Percentiles rank a stretch among this genome's conserved stretches.
These are phyloP conservation scores for Calonectria hongkongensis DNA, from an alignment of 2,329 filamentous ascomycete species.

Conservation along the genomic window DNA sequence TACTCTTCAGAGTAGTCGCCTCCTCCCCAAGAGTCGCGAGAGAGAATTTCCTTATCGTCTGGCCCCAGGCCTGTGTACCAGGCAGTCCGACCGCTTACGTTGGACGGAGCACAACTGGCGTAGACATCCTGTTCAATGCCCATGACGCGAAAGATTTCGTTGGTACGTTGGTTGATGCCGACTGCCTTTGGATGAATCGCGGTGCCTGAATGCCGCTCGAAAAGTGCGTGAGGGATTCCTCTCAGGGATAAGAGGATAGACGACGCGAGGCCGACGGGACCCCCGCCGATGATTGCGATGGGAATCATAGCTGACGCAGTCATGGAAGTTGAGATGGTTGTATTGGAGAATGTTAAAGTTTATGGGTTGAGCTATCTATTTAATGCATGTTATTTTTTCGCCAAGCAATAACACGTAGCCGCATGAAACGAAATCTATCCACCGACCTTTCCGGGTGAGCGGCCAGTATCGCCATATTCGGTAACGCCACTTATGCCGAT, in stretches of 20 bases:
- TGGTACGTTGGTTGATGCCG: slow-evolving; percentile 33
- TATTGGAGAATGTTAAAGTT: not conserved
- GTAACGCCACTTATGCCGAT: not conserved
- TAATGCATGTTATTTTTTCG: not conserved
- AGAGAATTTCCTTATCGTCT: slow-evolving; percentile 19
- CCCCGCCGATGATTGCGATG: slow-evolving; percentile 24
- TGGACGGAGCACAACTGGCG: not conserved
- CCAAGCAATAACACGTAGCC: not conserved
- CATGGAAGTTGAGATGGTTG: slow-evolving; percentile 13
- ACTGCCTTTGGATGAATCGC: slow-evolving; percentile 28
- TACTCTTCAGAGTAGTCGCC: slow-evolving; percentile 19
- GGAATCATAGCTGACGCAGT: slow-evolving; percentile 1
- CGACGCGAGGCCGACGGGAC: slow-evolving; percentile 20
- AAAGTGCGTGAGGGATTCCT: slow-evolving; percentile 24
- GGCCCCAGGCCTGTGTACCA: slow-evolving; percentile 29
- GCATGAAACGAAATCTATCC: not conserved
- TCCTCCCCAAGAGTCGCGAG: slow-evolving; percentile 30
- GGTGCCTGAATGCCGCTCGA: slow-evolving; percentile 21
- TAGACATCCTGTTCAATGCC: slow-evolving; percentile 31
- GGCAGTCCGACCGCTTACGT: not conserved
- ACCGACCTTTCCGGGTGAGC: not conserved
- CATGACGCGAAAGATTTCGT: slow-evolving; percentile 28
- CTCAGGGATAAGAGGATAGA: slow-evolving; percentile 24
- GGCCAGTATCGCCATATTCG: not conserved
- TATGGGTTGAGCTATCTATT: not conserved